Evolutionary conservation across 1,284 basidiomycete genomes (phyloP).

Genomic region (Athelia psychrophila): DNA sequence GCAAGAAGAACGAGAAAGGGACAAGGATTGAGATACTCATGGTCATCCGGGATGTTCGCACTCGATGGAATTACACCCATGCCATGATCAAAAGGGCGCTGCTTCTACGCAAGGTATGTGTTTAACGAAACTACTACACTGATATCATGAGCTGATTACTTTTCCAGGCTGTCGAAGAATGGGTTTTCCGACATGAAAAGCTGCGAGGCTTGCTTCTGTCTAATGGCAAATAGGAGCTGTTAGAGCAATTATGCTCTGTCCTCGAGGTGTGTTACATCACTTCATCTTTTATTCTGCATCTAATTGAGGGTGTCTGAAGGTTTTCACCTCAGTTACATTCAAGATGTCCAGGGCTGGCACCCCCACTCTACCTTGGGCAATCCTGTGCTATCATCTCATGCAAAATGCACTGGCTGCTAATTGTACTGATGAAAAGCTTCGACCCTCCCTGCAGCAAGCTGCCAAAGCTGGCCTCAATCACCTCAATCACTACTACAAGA

Average conservation of each 20-base stretch:
- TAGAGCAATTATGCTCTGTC: no score
- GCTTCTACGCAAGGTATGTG: conserved; percentile 10
- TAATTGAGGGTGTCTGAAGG: neutral
- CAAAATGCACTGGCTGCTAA: conserved; percentile 2
- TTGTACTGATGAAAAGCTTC: neutral
- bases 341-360: conserved; percentile 4
- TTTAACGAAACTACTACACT: no score
- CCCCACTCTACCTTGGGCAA: conserved; percentile 9
- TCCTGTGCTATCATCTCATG: conserved; percentile 6
- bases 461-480: no score
- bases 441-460: no score
- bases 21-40: conserved; percentile 4
- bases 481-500: no score
- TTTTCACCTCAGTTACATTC: conserved; percentile 8
- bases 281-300: neutral
- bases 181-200: no score
- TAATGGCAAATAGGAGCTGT: no score
- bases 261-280: no score
- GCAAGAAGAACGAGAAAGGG: neutral
- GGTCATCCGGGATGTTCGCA: conserved; percentile 20
- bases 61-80: conserved; percentile 28
- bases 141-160: no score
- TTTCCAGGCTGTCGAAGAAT: no score
- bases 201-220: no score
- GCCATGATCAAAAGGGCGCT: conserved; percentile 22